Evolutionary conservation across 192 early-diverging fungal species (phyloP).

Genomic region (Coemansia sp.): DNA sequence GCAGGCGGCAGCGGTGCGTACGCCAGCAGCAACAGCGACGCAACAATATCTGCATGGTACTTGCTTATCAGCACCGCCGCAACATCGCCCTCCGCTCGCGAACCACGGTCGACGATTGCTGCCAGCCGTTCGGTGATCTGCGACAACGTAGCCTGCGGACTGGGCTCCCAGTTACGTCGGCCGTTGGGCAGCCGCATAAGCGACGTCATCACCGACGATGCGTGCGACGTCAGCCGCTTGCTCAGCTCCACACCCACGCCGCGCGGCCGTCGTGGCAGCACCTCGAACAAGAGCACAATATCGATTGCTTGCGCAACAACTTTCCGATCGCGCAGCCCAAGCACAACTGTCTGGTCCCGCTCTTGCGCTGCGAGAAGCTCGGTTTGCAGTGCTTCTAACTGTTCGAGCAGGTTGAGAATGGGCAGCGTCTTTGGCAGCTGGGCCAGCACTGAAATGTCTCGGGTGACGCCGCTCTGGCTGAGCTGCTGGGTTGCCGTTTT

Average conservation of each 20-base stretch:
- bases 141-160: not conserved
- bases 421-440: conserved; percentile 12
- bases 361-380: conserved; percentile 11
- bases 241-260: conserved; percentile 61
- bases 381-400: conserved; percentile 19
- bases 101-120: conserved; percentile 12
- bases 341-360: not conserved
- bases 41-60: conserved; percentile 66
- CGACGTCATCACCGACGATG: conserved; percentile 10
- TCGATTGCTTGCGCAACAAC: conserved; percentile 40
- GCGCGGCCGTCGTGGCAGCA: conserved; percentile 64
- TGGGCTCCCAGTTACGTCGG: conserved; percentile 1
- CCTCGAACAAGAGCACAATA: conserved; percentile 36
- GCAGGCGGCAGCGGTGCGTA: conserved; percentile 60
- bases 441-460: conserved; percentile 19
- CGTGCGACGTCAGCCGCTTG: conserved; percentile 50
- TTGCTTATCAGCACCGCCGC: conserved; percentile 57
- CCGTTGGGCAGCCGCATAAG: conserved; percentile 11
- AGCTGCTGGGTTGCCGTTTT: conserved; percentile 23
- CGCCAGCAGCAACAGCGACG: conserved; percentile 65
- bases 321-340: conserved; percentile 43
- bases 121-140: conserved; percentile 14
- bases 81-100: conserved; percentile 58
- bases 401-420: conserved; percentile 5
- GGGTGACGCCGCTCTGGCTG: conserved; percentile 41